A percentile compares a stretch with the other conserved stretches of the same genome.
Evolutionary conservation across 352 stramenopile species (phyloP).

Genomic region (Globisporangium perplexum): DNA sequence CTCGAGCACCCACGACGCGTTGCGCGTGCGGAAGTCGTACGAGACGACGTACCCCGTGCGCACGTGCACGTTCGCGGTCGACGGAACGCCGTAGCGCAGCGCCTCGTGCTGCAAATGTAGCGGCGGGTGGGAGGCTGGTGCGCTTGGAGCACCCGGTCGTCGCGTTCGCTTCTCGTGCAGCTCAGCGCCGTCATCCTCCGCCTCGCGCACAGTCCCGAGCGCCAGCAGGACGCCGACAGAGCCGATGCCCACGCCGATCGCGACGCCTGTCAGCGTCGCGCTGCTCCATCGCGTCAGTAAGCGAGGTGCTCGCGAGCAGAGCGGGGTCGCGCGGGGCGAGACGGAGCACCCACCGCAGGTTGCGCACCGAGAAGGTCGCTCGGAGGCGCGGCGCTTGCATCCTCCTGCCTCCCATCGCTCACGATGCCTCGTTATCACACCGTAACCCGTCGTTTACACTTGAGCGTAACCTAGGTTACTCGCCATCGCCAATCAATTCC

Average conservation of each 20-base stretch:
- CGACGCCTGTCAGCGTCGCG: constrained; percentile 34
- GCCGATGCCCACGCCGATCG: constrained; percentile 46
- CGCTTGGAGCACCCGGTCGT: neutral
- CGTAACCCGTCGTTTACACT: too few relatives aligned
- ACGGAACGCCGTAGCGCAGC: constrained; percentile 67
- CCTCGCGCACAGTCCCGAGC: constrained; percentile 24
- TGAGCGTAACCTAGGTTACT: too few relatives aligned
- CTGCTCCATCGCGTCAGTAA: constrained; percentile 9
- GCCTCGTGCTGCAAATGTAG: constrained; percentile 44
- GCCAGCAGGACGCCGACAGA: constrained; percentile 35
- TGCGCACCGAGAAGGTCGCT: constrained; percentile 8
- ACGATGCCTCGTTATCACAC: neutral
- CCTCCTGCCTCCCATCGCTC: neutral
- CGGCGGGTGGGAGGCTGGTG: neutral
- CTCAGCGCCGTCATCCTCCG: neutral
- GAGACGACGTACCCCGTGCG: constrained; percentile 78
- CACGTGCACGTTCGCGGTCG: constrained; percentile 59
- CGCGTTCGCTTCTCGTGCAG: constrained; percentile 5
- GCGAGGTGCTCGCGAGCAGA: neutral
- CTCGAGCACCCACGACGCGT: constrained; percentile 85
- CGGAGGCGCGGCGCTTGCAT: constrained; percentile 5
- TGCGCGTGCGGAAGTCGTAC: constrained; percentile 83
- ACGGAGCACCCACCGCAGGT: constrained; percentile 6
- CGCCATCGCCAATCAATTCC: too few relatives aligned
- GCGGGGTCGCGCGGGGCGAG: too few relatives aligned